Evolutionary conservation across 1,139 yeast genomes (phyloP).

Genomic region (Taiozyma sp.): DNA sequence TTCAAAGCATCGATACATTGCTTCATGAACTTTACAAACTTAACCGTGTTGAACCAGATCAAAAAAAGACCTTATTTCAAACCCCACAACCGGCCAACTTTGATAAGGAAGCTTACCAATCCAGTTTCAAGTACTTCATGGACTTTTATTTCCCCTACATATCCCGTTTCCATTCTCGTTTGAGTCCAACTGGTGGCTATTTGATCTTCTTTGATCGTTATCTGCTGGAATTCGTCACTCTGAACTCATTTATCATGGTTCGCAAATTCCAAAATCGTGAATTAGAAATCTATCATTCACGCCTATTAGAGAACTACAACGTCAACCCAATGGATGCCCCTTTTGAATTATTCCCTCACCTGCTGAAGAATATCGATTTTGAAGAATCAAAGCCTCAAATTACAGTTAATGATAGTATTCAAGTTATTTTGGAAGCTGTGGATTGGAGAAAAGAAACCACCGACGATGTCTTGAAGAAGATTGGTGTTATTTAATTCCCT

Average conservation of each 20-base stretch:
- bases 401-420: conserved; percentile 17
- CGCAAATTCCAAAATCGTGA: conserved; percentile 2
- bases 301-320: not conserved
- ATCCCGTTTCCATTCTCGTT: not conserved
- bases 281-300: not conserved
- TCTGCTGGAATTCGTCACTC: conserved; percentile 8
- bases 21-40: not conserved
- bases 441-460: conserved; percentile 28
- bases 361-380: not conserved
- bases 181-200: not conserved
- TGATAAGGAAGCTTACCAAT: not conserved
- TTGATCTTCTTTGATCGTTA: not conserved
- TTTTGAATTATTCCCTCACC: not conserved
- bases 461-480: conserved; percentile 27
- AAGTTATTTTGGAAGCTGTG: conserved; percentile 24
- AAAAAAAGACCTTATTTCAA: not conserved
- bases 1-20: not conserved
- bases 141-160: not conserved
- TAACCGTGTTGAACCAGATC: not conserved
- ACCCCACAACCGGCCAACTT: not conserved
- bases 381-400: not conserved
- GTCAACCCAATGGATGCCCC: not conserved
- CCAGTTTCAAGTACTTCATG: not conserved
- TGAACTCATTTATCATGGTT: conserved; percentile 9
- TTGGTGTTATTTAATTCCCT: conserved; percentile 20